Evolutionary conservation across 164 flowering plant genomes (phyloP).

Genomic region (Umbellularia californica): DNA sequence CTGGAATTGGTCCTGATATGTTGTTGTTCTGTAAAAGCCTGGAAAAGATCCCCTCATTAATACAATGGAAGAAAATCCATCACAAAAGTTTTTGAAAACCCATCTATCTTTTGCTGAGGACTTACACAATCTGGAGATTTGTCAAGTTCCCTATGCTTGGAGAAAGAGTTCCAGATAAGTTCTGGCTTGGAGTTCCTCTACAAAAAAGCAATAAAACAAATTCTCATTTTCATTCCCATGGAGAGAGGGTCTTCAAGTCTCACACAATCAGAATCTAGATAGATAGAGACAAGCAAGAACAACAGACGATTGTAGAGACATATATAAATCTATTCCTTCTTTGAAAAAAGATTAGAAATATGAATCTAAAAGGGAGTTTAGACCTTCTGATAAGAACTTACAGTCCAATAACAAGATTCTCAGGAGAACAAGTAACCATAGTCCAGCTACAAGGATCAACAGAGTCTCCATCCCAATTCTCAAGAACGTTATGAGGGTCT

Average conservation of each 20-base stretch:
- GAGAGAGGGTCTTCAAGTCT: no score
- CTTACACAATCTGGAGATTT: conserved; percentile 84
- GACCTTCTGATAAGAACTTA: conserved; percentile 35
- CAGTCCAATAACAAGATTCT: conserved; percentile 68
- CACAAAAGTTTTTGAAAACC: background rate
- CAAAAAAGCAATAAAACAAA: conserved; percentile 13
- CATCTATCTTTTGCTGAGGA: background rate
- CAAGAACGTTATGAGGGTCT: conserved; percentile 87
- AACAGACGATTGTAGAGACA: background rate
- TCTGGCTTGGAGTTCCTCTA: conserved; percentile 89
- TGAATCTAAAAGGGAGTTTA: background rate
- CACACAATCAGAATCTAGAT: no score
- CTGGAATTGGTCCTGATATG: conserved; percentile 72
- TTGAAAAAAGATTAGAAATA: background rate
- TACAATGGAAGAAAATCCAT: background rate
- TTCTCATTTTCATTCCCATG: background rate
- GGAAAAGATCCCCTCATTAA: conserved; percentile 14
- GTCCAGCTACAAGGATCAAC: conserved; percentile 99
- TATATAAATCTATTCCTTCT: background rate
- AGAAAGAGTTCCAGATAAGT: conserved; percentile 71
- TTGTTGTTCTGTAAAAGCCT: conserved; percentile 82
- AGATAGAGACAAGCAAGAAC: background rate
- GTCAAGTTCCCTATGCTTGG: conserved; percentile 89
- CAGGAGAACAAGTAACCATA: conserved; percentile 87
- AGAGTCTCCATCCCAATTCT: conserved; percentile 82